Conservation (phyloP, 495 filamentous ascomycete species). For the Staphylotrichum tortipilum region DNA sequence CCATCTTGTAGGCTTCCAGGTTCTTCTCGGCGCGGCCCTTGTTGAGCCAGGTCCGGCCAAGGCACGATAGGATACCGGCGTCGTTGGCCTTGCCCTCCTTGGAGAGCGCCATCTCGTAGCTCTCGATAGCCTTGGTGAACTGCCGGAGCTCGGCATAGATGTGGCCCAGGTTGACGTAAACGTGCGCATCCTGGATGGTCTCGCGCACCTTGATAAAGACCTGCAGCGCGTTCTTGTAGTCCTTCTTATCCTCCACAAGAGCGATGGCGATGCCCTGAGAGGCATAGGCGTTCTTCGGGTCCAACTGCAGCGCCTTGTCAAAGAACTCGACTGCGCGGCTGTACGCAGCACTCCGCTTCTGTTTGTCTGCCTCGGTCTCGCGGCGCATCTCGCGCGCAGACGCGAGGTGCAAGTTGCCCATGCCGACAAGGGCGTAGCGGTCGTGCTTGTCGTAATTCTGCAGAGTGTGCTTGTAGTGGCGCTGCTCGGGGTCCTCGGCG, state of each 20-base stretch:
- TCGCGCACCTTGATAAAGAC: conserved; percentile 84
- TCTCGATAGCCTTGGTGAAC: conserved; percentile 81
- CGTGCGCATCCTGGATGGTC: conserved; percentile 74
- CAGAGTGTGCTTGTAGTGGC: conserved; percentile 91
- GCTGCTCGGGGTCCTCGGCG: conserved; percentile 80
- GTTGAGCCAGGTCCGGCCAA: conserved; percentile 88
- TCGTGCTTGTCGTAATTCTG: conserved; percentile 95
- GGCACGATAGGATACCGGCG: conserved; percentile 74
- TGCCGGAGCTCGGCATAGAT: conserved; percentile 83
- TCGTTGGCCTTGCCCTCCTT: conserved; percentile 72
- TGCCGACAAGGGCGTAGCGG: conserved; percentile 83
- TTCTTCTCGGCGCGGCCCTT: conserved; percentile 75
- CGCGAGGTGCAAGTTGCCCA: conserved; percentile 86
- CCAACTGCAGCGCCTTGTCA: conserved; percentile 89
- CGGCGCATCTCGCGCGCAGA: conserved; percentile 89
- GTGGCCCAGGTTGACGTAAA: conserved; percentile 88
- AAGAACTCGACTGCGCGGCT: conserved; percentile 93
- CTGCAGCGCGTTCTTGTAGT: conserved; percentile 67
- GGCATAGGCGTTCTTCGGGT: conserved; percentile 88
- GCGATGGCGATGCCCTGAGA: conserved; percentile 94
- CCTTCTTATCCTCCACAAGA: conserved; percentile 84
- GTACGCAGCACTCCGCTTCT: conserved; percentile 79
- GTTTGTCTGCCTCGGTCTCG: conserved; percentile 78
- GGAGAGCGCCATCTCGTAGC: conserved; percentile 81
- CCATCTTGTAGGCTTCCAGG: conserved; percentile 70